phyloP scores from a whole-genome alignment of 345 rosid species.

The Leavenworthia alabamica region DNA sequence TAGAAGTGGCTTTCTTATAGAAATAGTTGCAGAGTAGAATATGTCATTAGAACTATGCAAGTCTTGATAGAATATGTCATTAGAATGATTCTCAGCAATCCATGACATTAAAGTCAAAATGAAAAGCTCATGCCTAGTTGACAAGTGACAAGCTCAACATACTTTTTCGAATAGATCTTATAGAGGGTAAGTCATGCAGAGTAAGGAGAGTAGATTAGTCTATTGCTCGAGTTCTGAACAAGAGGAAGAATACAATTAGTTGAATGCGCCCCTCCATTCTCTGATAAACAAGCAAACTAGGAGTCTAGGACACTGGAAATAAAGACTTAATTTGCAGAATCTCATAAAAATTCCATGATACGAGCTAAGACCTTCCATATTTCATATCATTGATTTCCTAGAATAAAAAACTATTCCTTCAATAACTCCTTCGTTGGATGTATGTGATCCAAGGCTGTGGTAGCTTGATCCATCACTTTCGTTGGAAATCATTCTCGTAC shows the following conservation, averaged over 20 bases:
- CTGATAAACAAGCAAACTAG: not conserved
- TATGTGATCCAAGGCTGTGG: slow-evolving; percentile 2
- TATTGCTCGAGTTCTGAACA: not conserved
- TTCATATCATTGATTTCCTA: not conserved
- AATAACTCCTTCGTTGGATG: not conserved
- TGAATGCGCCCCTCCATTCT: not conserved
- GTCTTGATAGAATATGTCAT: slow-evolving; percentile 2
- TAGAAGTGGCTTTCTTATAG: not conserved
- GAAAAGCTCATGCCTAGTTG: not conserved
- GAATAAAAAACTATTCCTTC: not conserved
- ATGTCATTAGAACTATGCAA: not conserved
- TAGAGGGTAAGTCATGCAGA: not conserved
- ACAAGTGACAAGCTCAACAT: slow-evolving; percentile 1
- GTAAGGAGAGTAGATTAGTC: not conserved
- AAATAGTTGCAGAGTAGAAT: slow-evolving; percentile 5
- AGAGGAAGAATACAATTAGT: not conserved
- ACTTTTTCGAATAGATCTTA: not conserved
- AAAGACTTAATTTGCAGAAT: not conserved
- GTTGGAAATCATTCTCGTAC: not conserved
- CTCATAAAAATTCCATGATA: not conserved
- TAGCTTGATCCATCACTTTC: not conserved
- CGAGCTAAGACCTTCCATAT: not conserved
- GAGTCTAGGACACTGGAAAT: not conserved
- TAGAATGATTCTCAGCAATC: slow-evolving; percentile 2
- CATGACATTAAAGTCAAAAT: slow-evolving; percentile 1